Base-by-base conservation (phyloP, 2,329 filamentous ascomycete genomes). In the Pseudocercospora fuligena region DNA sequence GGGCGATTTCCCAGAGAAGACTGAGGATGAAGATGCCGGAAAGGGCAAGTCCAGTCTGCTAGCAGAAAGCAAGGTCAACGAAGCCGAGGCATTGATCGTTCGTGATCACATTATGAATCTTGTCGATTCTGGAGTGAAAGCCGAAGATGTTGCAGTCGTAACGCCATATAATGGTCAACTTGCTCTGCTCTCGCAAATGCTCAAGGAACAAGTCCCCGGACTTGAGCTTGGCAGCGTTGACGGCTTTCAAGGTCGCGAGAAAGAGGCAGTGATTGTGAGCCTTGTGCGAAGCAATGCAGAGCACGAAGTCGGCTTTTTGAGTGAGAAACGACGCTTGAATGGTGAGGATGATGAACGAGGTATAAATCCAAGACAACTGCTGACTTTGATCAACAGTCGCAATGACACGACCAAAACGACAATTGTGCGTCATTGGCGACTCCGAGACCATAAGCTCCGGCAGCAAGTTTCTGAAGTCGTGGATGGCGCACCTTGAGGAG, bases 121-220 rank as follows among this genome's bases (percentile, higher is more conserved):
- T 47, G 86, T 97, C n/a, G 84, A 87, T 25, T 90, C 93, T 0
- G 95, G 95, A 0, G 87, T 99, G 31, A 88, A 85, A 72, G 83
- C 92, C 3, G 89, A 92, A 73, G 93, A 97, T 75, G 94, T 99
- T 73, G 95, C 94, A 0, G 90, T 98, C 12, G 89, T 99, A 61
- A 97, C 95, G 57, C 95, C 95, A 46, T 99, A 99, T 81, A 98
- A 97, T 81, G 95, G 92, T 14, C 95, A 95, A 85, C 86, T 97
- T 40, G 90, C 91, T 4, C 80, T 96, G 11, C 83, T 98, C 60
- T 89, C 93, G 12, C 82, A 85, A 43, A 85, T 90, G 70, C 85
- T 99, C 59, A 95, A 94, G 76, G 92, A 95, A 67, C 82, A 84
- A 46, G 97, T 91, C 73, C 91, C 91, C 0, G 93, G 91, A 12